Conservation (phyloP, 2,329 filamentous ascomycete genomes). For the Paecilomyces sp. region DNA sequence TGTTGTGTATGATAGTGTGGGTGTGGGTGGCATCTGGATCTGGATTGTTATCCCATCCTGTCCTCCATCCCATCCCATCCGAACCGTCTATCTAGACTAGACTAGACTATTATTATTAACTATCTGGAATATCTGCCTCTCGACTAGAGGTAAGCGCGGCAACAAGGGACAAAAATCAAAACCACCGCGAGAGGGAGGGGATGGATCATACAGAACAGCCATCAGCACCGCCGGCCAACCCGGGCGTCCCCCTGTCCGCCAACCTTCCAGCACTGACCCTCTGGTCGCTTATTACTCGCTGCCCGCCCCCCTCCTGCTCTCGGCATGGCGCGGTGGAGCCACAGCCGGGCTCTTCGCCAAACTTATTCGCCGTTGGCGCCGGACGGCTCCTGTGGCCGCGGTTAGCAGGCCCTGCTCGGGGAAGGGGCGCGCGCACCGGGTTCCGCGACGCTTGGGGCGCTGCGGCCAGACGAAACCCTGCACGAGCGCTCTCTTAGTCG, state of each 20-base stretch:
- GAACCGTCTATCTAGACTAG: too few relatives aligned
- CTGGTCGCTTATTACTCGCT: conserved; percentile 1
- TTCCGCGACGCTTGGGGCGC: background rate
- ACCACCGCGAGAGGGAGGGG: background rate
- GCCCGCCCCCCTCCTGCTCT: background rate
- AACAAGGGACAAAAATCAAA: background rate
- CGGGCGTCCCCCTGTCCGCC: background rate
- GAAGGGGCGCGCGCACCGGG: conserved; percentile 1
- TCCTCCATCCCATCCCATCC: too few relatives aligned
- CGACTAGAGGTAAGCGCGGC: background rate
- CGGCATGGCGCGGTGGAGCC: background rate
- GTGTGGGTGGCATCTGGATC: too few relatives aligned
- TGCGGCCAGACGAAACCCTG: background rate
- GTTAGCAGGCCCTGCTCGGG: conserved; percentile 5
- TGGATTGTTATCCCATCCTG: too few relatives aligned
- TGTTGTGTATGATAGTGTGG: too few relatives aligned
- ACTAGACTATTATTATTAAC: too few relatives aligned
- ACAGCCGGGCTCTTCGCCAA: conserved; percentile 5
- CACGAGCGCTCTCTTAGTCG: background rate
- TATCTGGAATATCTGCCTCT: too few relatives aligned
- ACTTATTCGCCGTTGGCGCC: conserved; percentile 21
- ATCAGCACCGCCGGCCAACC: too few relatives aligned
- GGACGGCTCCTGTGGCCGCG: conserved; percentile 8
- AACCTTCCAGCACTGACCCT: background rate
- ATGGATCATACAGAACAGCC: too few relatives aligned